Evolutionary conservation across 1,139 yeast genomes (phyloP).

Genomic region (Taphrina confusa): DNA sequence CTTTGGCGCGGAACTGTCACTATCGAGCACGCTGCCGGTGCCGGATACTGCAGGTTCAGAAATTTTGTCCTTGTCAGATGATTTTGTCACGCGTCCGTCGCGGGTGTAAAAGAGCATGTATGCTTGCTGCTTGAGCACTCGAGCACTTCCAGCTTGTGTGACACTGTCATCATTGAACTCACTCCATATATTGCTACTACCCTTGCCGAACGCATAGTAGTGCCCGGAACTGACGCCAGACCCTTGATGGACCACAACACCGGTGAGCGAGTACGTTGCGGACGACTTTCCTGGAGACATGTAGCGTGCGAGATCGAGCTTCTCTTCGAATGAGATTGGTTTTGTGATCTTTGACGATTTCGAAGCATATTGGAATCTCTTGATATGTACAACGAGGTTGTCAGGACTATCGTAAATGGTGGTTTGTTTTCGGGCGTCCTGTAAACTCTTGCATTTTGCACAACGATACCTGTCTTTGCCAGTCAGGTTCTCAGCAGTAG

Average conservation of each 20-base stretch:
- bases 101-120: conserved; percentile 72
- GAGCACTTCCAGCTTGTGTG: conserved; percentile 68
- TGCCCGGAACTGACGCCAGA: conserved; percentile 91
- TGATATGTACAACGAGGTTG: conserved; percentile 78
- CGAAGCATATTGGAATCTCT: conserved; percentile 71
- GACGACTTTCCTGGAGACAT: conserved; percentile 52
- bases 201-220: conserved; percentile 84
- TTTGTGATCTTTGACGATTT: conserved; percentile 73
- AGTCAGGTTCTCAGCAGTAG: conserved; percentile 40
- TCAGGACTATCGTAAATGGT: conserved; percentile 84
- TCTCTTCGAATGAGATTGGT: conserved; percentile 75
- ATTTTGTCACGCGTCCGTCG: neutral
- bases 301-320: conserved; percentile 69
- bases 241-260: conserved; percentile 93
- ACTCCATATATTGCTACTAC: conserved; percentile 90
- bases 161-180: conserved; percentile 92
- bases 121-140: conserved; percentile 81
- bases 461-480: conserved; percentile 61
- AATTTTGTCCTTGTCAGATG: no score
- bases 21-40: neutral
- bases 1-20: neutral
- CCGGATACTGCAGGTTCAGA: neutral
- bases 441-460: conserved; percentile 76
- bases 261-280: conserved; percentile 68
- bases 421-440: conserved; percentile 74